These are phyloP conservation scores for Colletotrichum caudatum DNA, from an alignment of 2,329 filamentous ascomycete species.

Conservation along the genomic window DNA sequence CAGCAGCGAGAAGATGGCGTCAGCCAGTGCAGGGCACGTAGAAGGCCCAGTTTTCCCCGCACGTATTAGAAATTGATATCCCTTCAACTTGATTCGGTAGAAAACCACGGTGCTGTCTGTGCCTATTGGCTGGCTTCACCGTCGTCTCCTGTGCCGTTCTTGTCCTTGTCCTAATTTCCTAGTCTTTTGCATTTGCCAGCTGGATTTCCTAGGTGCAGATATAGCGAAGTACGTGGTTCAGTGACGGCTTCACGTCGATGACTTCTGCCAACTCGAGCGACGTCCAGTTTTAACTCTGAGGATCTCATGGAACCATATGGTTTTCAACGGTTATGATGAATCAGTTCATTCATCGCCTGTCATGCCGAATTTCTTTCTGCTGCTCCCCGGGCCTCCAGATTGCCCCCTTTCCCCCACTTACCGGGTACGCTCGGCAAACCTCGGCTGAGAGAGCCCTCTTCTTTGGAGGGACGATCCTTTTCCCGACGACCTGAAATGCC, in stretches of 20 bases:
- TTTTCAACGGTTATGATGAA: background rate
- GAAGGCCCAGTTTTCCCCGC: conserved; percentile 22
- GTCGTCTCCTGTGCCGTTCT: background rate
- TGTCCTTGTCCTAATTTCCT: background rate
- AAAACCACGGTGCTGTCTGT: background rate
- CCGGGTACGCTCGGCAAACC: conserved; percentile 14
- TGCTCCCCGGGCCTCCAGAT: background rate
- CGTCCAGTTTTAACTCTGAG: too few relatives aligned
- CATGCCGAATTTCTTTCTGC: background rate
- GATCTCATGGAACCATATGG: too few relatives aligned
- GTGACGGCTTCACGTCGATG: background rate
- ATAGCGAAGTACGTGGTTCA: background rate
- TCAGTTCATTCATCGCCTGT: background rate
- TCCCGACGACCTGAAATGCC: conserved; percentile 23
- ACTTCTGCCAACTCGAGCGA: background rate
- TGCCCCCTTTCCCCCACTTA: background rate
- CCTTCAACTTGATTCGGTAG: conserved; percentile 19
- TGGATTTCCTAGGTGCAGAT: background rate
- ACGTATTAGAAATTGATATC: conserved; percentile 27
- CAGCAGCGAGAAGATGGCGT: conserved; percentile 9
- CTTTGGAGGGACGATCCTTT: conserved; percentile 12
- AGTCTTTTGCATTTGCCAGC: background rate
- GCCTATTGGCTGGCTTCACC: background rate
- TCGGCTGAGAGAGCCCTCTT: background rate
- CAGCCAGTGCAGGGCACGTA: conserved; percentile 5